Percentiles rank a stretch among this genome's conserved stretches.
Evolutionary conservation across 2,329 filamentous ascomycete genomes (phyloP).

Genomic region (Penicillium hesseltinei): DNA sequence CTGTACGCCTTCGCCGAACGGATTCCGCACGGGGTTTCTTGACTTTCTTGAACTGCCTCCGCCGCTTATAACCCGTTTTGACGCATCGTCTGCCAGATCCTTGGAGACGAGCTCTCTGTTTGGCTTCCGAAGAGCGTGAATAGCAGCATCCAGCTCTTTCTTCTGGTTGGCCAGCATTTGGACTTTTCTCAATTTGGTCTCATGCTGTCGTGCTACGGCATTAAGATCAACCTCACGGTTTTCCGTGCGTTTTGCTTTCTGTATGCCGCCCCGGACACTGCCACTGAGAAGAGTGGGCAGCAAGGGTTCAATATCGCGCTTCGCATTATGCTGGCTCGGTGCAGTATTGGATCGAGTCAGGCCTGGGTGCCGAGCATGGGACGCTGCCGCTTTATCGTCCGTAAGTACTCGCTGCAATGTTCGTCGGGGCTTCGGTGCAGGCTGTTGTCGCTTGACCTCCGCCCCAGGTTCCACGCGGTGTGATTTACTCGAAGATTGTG

Average conservation of each 20-base stretch:
- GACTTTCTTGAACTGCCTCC: constrained; percentile 38
- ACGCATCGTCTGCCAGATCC: constrained; percentile 45
- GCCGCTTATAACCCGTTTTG: constrained; percentile 33
- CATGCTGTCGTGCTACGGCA: constrained; percentile 44
- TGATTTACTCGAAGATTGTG: constrained; percentile 30
- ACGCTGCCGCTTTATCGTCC: constrained; percentile 40
- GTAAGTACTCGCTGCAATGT: constrained; percentile 49
- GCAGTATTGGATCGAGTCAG: constrained; percentile 45
- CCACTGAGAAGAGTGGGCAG: constrained; percentile 34
- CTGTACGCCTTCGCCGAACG: constrained; percentile 45
- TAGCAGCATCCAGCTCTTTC: constrained; percentile 50
- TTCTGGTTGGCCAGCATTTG: constrained; percentile 47
- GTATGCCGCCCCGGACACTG: constrained; percentile 44
- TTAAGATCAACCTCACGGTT: constrained; percentile 52
- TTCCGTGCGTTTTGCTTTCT: constrained; percentile 45
- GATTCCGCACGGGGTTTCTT: constrained; percentile 44
- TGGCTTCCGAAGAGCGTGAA: constrained; percentile 47
- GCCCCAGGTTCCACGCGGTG: constrained; percentile 33
- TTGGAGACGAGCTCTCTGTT: constrained; percentile 48
- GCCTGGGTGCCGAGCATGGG: constrained; percentile 37
- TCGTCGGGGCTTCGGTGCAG: constrained; percentile 32
- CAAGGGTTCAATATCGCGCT: constrained; percentile 43
- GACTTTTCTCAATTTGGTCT: constrained; percentile 48
- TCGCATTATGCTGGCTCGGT: constrained; percentile 39
- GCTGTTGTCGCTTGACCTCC: constrained; percentile 30